Evolutionary conservation across 805 yeast species (phyloP), one percentile per base, ranked within the genome.

Genomic region (Saturnispora bothae): DNA sequence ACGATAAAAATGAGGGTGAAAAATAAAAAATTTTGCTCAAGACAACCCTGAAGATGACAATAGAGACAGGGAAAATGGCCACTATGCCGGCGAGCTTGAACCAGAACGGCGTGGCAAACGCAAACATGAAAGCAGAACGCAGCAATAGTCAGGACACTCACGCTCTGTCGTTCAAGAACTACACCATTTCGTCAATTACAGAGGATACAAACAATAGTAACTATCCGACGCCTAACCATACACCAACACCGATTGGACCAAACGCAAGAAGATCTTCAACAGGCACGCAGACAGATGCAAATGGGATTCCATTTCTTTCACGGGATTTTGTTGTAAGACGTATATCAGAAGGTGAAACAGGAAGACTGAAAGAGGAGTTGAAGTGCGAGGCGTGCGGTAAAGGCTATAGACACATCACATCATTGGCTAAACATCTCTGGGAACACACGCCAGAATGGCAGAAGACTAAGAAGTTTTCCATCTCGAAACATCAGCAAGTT

Each of bases 401-500:
- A 57, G 94, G 92, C 17, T 84, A 84, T 56, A 85, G 83, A 55
- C 95, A 84, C 60, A 80, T 84, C 5, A 77, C 86, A 1, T 78
- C 88, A n/a, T 66, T 83, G 43, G 92, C 94, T 3, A 83, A 83
- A 57, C 94, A 83, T 60, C 60, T 84, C 28, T 84, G 95, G 95
- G 95, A 84, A 53, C 95, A 84, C 56, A 84, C 95, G 0, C 94
- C 95, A 0, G 95, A 85, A 54, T 84, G 95, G 95, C 82, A 76
- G 50, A 78, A 79, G 55, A 85, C 95, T 3, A 79, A 83, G 48
- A 82, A 81, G 54, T 63, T 84, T 38, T 64, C 80, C 27, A 83
- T 85, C 27, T 78, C 84, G n/a, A 83, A 83, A 57, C 94, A 83
- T 59, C 94, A 83, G 57, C 94, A 83, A 55, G 94, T 83, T 13